These are phyloP conservation scores for Vigna angularis DNA, from an alignment of 306 rosid genomes.

Conservation along the genomic window DNA sequence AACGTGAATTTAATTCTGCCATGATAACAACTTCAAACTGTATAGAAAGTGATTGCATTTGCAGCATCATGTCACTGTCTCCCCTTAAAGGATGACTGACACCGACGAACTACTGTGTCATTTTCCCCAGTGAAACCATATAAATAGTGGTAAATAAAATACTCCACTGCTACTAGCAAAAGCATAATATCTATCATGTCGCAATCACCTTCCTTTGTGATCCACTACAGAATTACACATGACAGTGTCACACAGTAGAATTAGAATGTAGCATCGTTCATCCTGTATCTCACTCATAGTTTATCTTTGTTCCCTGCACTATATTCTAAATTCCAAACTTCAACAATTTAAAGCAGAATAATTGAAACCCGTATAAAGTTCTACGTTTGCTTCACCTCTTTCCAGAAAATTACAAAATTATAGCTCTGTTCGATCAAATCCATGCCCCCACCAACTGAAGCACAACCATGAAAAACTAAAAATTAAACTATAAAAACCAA, in stretches of 20 bases:
- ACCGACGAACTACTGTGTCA: slow-evolving; percentile 39
- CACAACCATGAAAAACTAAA: not conserved
- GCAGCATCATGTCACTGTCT: slow-evolving; percentile 35
- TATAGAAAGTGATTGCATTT: slow-evolving; percentile 14
- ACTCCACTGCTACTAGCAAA: not conserved
- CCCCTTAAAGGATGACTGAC: slow-evolving; percentile 32
- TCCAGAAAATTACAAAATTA: slow-evolving; percentile 37
- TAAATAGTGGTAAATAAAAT: slow-evolving; percentile 7
- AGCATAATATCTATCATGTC: slow-evolving; percentile 48
- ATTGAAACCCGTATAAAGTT: slow-evolving; percentile 30
- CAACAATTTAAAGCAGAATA: slow-evolving; percentile 35
- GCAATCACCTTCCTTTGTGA: slow-evolving; percentile 42
- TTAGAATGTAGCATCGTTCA: slow-evolving; percentile 38
- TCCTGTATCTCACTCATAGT: slow-evolving; percentile 14
- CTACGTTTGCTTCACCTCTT: slow-evolving; percentile 33
- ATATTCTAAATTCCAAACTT: slow-evolving; percentile 22
- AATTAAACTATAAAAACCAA: not conserved
- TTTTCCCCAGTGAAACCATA: slow-evolving; percentile 34
- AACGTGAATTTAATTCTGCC: not conserved
- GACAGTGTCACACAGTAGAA: slow-evolving; percentile 26
- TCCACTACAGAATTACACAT: slow-evolving; percentile 41
- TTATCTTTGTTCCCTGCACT: not conserved
- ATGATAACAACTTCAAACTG: not conserved
- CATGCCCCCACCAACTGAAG: not conserved
- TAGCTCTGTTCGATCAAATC: slow-evolving; percentile 16